These are phyloP conservation scores for Aspergillus bombycis DNA, from an alignment of 2,329 filamentous ascomycete genomes.

Conservation along the genomic window DNA sequence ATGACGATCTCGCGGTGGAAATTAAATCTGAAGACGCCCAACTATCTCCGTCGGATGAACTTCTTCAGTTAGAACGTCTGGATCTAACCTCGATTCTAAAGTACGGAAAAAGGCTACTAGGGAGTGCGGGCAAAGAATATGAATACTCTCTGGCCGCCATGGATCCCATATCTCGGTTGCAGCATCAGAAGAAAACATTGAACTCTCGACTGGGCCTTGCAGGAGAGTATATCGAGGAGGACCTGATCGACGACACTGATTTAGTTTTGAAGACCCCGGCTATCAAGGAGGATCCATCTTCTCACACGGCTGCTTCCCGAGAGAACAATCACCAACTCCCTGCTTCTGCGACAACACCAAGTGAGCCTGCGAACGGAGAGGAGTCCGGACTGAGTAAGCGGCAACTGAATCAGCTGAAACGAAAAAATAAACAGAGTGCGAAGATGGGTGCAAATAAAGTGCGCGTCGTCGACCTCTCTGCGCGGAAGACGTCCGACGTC, in stretches of 20 bases:
- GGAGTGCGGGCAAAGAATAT: constrained; percentile 77
- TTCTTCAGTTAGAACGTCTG: constrained; percentile 72
- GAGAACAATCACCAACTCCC: constrained; percentile 50
- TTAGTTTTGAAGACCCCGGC: constrained; percentile 50
- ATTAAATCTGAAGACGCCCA: constrained; percentile 40
- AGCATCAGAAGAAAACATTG: constrained; percentile 88
- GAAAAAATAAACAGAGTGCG: constrained; percentile 88
- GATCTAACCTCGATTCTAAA: constrained; percentile 79
- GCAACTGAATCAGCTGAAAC: constrained; percentile 91
- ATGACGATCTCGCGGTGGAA: constrained; percentile 45
- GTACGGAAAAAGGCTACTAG: constrained; percentile 80
- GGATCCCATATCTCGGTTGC: constrained; percentile 77
- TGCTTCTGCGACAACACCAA: constrained; percentile 50
- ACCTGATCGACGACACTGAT: constrained; percentile 70
- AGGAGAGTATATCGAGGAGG: constrained; percentile 82
- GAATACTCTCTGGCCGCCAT: constrained; percentile 82
- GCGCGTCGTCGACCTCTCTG: constrained; percentile 83
- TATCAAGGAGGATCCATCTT: constrained; percentile 57
- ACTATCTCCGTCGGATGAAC: constrained; percentile 55
- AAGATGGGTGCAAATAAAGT: constrained; percentile 89
- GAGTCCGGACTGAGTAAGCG: constrained; percentile 82
- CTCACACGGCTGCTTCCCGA: constrained; percentile 40
- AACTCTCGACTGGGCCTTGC: constrained; percentile 79
- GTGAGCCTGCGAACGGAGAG: constrained; percentile 58
- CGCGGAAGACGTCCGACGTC: constrained; percentile 66